These are phyloP conservation scores for Chytriomyces sp. DNA, from an alignment of 192 early-diverging fungal genomes.

Conservation along the genomic window DNA sequence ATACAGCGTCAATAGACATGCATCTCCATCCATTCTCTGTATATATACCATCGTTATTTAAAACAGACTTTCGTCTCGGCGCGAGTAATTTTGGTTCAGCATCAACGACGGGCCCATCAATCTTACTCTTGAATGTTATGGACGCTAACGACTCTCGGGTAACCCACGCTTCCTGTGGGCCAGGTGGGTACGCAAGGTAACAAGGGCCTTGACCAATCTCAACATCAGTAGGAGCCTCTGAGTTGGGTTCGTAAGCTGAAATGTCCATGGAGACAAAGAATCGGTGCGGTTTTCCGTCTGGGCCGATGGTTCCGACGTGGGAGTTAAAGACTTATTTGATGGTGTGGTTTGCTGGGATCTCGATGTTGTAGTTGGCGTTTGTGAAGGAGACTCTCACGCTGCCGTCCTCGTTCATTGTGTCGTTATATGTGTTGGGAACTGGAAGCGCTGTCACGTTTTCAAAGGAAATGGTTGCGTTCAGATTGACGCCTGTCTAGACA, in stretches of 20 bases:
- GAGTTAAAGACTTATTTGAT: background rate
- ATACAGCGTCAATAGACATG: too few species aligned
- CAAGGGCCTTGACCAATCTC: background rate
- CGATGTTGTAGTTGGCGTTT: background rate
- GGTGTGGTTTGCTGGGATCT: slow-evolving; percentile 13
- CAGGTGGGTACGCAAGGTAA: slow-evolving; percentile 6
- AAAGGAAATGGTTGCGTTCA: too few species aligned
- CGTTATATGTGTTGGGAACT: too few species aligned
- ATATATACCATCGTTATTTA: too few species aligned
- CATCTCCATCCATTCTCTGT: too few species aligned
- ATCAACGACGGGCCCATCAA: background rate
- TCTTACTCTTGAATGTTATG: slow-evolving; percentile 4
- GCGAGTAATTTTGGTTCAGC: background rate
- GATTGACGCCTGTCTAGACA: too few species aligned
- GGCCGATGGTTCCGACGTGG: slow-evolving; percentile 12
- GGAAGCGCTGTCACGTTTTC: too few species aligned
- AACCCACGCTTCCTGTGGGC: background rate
- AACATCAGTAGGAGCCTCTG: background rate
- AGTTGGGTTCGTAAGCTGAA: background rate
- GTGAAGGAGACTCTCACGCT: background rate
- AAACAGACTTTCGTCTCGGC: too few species aligned
- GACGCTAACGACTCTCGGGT: background rate
- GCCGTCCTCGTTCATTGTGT: too few species aligned
- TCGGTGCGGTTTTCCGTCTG: background rate
- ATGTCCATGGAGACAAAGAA: too few species aligned